Base-by-base conservation (phyloP, 1,139 yeast genomes). In the Zhuliangozyma blackwelliae region DNA sequence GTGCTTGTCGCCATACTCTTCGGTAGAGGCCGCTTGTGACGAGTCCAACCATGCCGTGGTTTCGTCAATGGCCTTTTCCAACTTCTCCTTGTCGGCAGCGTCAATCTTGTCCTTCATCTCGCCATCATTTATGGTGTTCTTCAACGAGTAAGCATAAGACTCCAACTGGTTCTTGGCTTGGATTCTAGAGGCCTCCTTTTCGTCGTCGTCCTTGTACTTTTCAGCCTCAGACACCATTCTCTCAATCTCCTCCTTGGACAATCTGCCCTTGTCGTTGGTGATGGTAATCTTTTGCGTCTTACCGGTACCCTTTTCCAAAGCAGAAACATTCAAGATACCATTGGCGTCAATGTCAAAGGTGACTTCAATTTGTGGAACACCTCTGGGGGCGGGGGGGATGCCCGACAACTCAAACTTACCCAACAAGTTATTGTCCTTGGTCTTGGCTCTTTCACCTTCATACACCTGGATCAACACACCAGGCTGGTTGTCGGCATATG, bases 311-410 rank as follows among this genome's bases (percentile, higher is more conserved):
- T 89, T 89, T 63, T 90, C 97, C 45, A 84, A 72, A 40, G 97
- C 97, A 43, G 89, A 76, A 41, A 90, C 97, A 69, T 87, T 89
- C 72, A 88, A 75, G 59, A 88, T 88, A 71, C 97, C 97, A 60
- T 88, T 88, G 41, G 96, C 95, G 62, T 88, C 96, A 52, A 89
- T 72, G 54, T 87, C 94, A 59, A 88, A 88, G 33, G 96, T 87
- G 47, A 88, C 96, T 71, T 88, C 96, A 57, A 89, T 85, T 72
- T 88, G 96, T 51, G 96, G 96, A 41, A 83, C 89, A 65, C 97
- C 97, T 73, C 96, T 86, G 68, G 97, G 97, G 32, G 97, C 95
- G 43, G 97, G 95, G 55, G 97, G 97, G 49, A 90, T 89, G 56
- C 96, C 96, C 35, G 88, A 74, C 54, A 90, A 79, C 63, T 90